These are phyloP conservation scores for Neoboletus magnificus DNA, from an alignment of 768 basidiomycete genomes.

Conservation along the genomic window DNA sequence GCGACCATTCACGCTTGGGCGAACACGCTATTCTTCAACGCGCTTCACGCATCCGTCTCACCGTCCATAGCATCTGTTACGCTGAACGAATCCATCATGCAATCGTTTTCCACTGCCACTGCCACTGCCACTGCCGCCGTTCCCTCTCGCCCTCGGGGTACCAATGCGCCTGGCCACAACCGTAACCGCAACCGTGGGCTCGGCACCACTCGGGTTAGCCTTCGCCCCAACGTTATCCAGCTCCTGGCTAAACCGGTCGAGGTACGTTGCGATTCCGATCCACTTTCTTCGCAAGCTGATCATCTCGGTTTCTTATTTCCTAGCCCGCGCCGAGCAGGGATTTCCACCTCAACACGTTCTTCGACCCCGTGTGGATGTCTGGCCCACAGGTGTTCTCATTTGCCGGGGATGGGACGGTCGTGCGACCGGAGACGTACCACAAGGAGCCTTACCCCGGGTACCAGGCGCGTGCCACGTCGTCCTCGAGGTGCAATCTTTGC, in stretches of 20 bases:
- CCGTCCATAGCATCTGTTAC: not conserved
- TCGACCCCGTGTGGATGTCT: conserved; percentile 37
- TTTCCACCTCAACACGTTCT: conserved; percentile 51
- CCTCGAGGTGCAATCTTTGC: not conserved
- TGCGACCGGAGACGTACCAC: not conserved
- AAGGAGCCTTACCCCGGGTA: not conserved
- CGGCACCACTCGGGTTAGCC: not conserved
- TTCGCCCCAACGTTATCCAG: not conserved
- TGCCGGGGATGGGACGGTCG: conserved; percentile 17
- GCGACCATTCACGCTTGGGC: not conserved
- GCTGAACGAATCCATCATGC: not conserved
- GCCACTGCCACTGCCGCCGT: not conserved
- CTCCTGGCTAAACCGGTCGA: not conserved
- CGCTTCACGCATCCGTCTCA: not conserved
- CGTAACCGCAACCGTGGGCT: not conserved
- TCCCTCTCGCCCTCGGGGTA: not conserved
- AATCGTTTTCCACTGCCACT: not conserved
- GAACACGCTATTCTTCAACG: not conserved
- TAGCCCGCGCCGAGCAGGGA: conserved; percentile 23
- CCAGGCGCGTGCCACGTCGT: not conserved
- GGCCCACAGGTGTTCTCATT: conserved; percentile 24
- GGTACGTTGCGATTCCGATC: not conserved
- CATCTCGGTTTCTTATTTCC: not conserved
- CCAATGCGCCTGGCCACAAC: not conserved
- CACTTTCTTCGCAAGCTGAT: not conserved